phyloP scores from a whole-genome alignment of 2,329 filamentous ascomycete species.

The Cladophialophora immunda region DNA sequence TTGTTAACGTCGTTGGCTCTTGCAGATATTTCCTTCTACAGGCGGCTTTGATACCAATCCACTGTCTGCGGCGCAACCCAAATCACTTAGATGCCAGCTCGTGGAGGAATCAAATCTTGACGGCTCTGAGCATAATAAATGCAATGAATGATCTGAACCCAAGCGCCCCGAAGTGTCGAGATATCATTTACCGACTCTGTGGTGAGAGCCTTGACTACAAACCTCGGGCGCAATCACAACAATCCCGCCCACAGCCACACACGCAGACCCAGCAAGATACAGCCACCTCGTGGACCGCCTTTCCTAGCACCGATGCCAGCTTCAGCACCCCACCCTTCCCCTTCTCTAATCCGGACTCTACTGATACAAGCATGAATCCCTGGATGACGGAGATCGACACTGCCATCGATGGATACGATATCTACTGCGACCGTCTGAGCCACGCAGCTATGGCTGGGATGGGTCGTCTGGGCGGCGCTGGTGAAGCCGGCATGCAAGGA shows the following conservation, averaged over 20 bases:
- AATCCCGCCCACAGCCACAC: not conserved
- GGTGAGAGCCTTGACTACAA: slow-evolving; percentile 28
- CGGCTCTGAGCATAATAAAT: slow-evolving; percentile 32
- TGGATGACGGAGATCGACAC: slow-evolving; percentile 37
- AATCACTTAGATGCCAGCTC: slow-evolving; percentile 43
- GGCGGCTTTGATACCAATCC: slow-evolving; percentile 55
- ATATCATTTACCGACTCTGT: slow-evolving; percentile 35
- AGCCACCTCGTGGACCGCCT: slow-evolving; percentile 2
- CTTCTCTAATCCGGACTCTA: slow-evolving; percentile 20
- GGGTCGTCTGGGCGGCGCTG: slow-evolving; percentile 7
- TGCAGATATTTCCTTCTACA: slow-evolving; percentile 57
- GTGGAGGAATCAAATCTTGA: slow-evolving; percentile 33
- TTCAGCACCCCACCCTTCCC: slow-evolving; percentile 21
- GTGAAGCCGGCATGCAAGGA: not conserved
- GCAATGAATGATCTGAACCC: slow-evolving; percentile 36
- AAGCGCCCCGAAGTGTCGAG: slow-evolving; percentile 34
- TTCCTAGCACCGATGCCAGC: slow-evolving; percentile 5
- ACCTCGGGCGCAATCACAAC: slow-evolving; percentile 14
- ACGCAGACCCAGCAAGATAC: slow-evolving; percentile 15
- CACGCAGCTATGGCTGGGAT: slow-evolving; percentile 32
- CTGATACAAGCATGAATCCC: slow-evolving; percentile 27
- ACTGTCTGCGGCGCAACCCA: slow-evolving; percentile 55
- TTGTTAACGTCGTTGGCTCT: not conserved
- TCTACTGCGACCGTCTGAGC: slow-evolving; percentile 34
- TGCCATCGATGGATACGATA: slow-evolving; percentile 36